Evolutionary conservation across 345 rosid genomes (phyloP).

Genomic region (Lepidium aucheri): DNA sequence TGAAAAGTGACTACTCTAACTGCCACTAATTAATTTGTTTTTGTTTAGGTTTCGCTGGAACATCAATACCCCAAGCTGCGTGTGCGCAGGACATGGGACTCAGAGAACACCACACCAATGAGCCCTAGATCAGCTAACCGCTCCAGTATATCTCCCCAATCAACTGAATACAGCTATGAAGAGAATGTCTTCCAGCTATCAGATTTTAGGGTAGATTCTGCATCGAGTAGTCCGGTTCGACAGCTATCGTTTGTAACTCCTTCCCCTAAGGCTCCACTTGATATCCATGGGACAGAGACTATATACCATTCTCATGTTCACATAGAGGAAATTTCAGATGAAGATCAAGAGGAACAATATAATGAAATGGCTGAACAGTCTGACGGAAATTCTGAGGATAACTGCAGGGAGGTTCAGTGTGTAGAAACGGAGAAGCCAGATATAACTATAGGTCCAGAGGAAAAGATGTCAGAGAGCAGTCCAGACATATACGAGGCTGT

Average conservation of each 20-base stretch:
- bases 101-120: constrained; percentile 33
- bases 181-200: constrained; percentile 48
- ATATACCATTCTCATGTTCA: constrained; percentile 6
- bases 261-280: constrained; percentile 3
- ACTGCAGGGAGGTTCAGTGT: constrained; percentile 60
- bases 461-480: constrained; percentile 24
- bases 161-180: constrained; percentile 51
- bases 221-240: constrained; percentile 23
- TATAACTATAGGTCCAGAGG: constrained; percentile 21
- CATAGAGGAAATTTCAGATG: constrained; percentile 30
- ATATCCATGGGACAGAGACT: constrained; percentile 3
- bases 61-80: constrained; percentile 57
- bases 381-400: constrained; percentile 31
- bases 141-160: constrained; percentile 39
- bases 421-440: constrained; percentile 39
- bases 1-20: background rate
- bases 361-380: constrained; percentile 25
- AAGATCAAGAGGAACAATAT: constrained; percentile 20
- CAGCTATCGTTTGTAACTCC: constrained; percentile 23
- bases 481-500: constrained; percentile 17
- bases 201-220: constrained; percentile 38
- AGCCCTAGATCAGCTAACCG: constrained; percentile 36
- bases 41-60: constrained; percentile 39
- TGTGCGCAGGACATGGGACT: constrained; percentile 51
- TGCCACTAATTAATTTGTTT: background rate